Percentiles rank a stretch among this genome's conserved stretches.
These are phyloP conservation scores for Mycosphaerella arachidis DNA, from an alignment of 2,329 filamentous ascomycete species.

Conservation along the genomic window DNA sequence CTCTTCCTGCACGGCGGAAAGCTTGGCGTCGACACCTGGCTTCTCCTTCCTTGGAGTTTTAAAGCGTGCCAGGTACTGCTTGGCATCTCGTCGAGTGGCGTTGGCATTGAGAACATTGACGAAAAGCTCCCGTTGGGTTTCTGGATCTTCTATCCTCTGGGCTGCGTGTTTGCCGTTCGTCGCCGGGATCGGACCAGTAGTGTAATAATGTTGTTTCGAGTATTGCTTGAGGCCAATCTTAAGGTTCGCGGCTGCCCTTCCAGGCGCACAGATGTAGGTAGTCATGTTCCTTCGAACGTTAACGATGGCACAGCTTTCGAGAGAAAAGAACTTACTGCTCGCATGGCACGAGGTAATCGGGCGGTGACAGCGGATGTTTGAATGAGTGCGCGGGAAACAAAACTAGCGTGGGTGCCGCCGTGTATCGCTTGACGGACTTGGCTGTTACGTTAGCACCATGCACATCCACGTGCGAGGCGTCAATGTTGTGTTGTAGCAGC, in stretches of 20 bases:
- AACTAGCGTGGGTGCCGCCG: no score
- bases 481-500: no score
- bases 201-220: constrained; percentile 15
- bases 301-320: neutral
- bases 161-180: constrained; percentile 24
- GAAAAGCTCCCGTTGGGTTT: constrained; percentile 61
- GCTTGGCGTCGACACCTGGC: constrained; percentile 28
- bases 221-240: constrained; percentile 16
- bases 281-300: constrained; percentile 31
- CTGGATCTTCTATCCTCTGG: constrained; percentile 19
- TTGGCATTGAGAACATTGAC: constrained; percentile 82
- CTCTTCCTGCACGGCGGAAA: constrained; percentile 18
- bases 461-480: no score
- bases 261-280: constrained; percentile 34
- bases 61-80: constrained; percentile 85
- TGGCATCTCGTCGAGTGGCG: constrained; percentile 87
- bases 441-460: no score
- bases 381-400: no score
- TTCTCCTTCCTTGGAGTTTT: constrained; percentile 42
- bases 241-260: constrained; percentile 33
- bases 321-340: neutral
- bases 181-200: constrained; percentile 5
- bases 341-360: neutral
- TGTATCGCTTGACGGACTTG: no score
- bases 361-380: no score